Evolutionary conservation across 768 basidiomycete species (phyloP).

Genomic region (Boletellus sp.): DNA sequence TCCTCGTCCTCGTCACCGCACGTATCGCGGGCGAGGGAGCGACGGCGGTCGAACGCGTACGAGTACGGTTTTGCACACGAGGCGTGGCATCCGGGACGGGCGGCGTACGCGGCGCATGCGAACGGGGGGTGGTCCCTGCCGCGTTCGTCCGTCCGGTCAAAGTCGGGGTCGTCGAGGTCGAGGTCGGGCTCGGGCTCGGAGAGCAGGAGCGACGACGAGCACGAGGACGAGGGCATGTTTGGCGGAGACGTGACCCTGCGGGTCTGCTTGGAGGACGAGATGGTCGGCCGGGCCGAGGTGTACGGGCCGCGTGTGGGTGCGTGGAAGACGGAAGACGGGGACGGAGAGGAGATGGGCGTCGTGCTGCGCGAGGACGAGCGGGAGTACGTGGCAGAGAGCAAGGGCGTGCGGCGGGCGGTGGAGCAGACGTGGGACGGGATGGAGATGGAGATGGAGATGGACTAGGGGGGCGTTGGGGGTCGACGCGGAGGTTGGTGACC

Average conservation of each 20-base stretch:
- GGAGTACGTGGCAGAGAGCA: background rate
- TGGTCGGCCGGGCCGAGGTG: background rate
- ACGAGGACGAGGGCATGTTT: background rate
- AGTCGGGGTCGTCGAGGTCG: constrained; percentile 36
- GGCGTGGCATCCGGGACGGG: background rate
- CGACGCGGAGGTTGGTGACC: no score
- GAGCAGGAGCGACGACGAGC: constrained; percentile 36
- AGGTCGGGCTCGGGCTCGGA: constrained; percentile 33
- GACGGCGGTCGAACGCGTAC: constrained; percentile 12
- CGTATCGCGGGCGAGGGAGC: background rate
- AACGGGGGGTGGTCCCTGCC: constrained; percentile 54
- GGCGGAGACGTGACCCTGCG: background rate
- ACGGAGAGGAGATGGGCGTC: no score
- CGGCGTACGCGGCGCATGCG: constrained; percentile 14
- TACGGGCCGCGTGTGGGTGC: background rate
- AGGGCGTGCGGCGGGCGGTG: background rate
- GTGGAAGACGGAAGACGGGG: no score
- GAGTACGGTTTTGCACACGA: constrained; percentile 4
- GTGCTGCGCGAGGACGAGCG: no score
- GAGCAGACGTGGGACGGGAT: constrained; percentile 2
- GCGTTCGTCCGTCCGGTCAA: constrained; percentile 46
- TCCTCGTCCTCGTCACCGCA: no score
- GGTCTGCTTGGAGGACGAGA: background rate
- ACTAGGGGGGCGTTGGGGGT: constrained; percentile 10
- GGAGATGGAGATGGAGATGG: constrained; percentile 43